Conservation (phyloP, 805 yeast species). For the Myxozyma udenii region DNA sequence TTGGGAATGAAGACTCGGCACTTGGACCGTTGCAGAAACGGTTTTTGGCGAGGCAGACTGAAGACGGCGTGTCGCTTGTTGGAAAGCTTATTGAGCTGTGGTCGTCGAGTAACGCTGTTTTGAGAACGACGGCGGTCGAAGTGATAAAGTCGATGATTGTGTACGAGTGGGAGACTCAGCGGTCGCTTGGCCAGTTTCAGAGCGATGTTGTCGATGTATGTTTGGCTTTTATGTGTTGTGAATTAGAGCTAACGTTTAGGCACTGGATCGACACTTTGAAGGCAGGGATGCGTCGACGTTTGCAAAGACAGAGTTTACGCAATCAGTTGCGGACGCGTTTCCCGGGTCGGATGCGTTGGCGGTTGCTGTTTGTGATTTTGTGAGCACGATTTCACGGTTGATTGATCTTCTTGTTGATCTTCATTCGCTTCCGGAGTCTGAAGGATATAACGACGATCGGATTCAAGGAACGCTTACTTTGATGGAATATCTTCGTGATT, state of each 20-base stretch:
- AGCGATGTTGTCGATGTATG: slow-evolving; percentile 23
- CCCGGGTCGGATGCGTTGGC: slow-evolving; percentile 54
- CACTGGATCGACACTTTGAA: slow-evolving; percentile 62
- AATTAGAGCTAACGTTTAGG: slow-evolving; percentile 36
- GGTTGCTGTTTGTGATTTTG: slow-evolving; percentile 45
- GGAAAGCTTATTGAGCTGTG: slow-evolving; percentile 64
- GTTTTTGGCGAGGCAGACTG: slow-evolving; percentile 39
- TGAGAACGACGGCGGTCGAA: slow-evolving; percentile 61
- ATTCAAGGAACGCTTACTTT: slow-evolving; percentile 74
- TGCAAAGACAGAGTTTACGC: slow-evolving; percentile 54
- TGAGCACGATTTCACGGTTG: slow-evolving; percentile 47
- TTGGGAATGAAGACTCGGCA: slow-evolving; percentile 61
- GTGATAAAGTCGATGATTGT: slow-evolving; percentile 69
- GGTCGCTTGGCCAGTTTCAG: slow-evolving; percentile 8
- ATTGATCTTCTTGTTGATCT: slow-evolving; percentile 63
- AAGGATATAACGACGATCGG: slow-evolving; percentile 83
- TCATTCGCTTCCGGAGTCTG: slow-evolving; percentile 70
- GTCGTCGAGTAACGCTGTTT: slow-evolving; percentile 60
- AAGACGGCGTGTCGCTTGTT: slow-evolving; percentile 35
- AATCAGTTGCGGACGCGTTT: slow-evolving; percentile 48
- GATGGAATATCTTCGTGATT: slow-evolving; percentile 71
- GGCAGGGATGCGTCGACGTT: slow-evolving; percentile 44
- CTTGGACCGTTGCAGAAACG: slow-evolving; percentile 72
- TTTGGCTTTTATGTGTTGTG: not conserved
- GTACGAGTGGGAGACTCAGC: slow-evolving; percentile 57